phyloP scores from a whole-genome alignment of 306 rosid species.

The Lagenaria siceraria region DNA sequence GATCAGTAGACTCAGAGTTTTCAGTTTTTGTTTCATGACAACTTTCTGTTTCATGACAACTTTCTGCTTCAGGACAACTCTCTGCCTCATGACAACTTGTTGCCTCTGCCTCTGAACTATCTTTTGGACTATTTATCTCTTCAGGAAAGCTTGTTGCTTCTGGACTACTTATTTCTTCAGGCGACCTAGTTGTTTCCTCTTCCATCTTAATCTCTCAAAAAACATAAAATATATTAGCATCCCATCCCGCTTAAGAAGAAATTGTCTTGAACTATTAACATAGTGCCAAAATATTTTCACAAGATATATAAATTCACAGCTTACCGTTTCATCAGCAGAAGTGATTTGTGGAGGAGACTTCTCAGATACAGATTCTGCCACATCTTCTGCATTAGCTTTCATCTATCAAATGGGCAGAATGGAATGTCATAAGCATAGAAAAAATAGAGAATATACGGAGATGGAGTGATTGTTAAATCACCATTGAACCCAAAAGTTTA shows the following conservation, averaged over 20 bases:
- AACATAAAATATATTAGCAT: background rate
- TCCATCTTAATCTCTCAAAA: conserved; percentile 32
- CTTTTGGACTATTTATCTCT: background rate
- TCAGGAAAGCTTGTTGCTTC: background rate
- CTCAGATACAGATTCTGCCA: conserved; percentile 14
- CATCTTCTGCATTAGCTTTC: conserved; percentile 32
- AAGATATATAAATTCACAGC: conserved; percentile 7
- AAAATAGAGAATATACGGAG: background rate
- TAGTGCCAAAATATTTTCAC: background rate
- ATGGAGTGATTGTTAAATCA: background rate
- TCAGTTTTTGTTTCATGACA: conserved; percentile 25
- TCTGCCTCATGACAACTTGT: background rate
- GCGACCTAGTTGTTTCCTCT: conserved; percentile 23
- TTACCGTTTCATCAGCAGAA: conserved; percentile 41
- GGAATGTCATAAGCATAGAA: background rate
- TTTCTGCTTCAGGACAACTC: background rate
- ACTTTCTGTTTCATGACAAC: conserved; percentile 8
- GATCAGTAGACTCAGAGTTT: conserved; percentile 9
- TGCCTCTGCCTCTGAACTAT: background rate
- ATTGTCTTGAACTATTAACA: background rate
- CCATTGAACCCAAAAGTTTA: background rate
- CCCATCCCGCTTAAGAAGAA: background rate
- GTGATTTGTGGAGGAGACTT: conserved; percentile 25
- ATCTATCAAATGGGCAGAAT: conserved; percentile 24
- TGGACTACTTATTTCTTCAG: conserved; percentile 17